Base-by-base conservation (phyloP, 2,329 filamentous ascomycete species). In the Microsporum audouinii region DNA sequence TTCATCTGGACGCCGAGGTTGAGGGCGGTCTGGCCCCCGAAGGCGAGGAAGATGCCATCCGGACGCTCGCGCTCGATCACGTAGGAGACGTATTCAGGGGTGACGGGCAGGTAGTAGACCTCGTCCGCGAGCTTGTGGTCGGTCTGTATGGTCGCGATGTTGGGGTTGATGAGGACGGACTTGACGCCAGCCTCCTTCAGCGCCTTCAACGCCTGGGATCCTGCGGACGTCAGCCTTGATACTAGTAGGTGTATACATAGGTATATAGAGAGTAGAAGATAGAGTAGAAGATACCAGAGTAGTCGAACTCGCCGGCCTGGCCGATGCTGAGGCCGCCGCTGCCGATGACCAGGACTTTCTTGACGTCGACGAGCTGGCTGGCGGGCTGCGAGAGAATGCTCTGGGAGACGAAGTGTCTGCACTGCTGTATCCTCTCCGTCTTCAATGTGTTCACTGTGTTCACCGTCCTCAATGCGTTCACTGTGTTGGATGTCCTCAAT, bases 1-100 rank as follows among this genome's bases (percentile, higher is more conserved):
- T 99, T 87, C 91, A 97, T 95, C 80, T 95, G 85, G 65, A 99
- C 92, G 80, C 94, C 94, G 68, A 97, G 79, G 78, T 97, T 97
- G 72, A 99, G 84, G 68, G 89, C 94, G 39, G 94, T 99, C 81
- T 99, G 94, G 59, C 94, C 94, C 77, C 94, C 94, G 70, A 97
- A 99, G 58, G 91, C 94, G 69, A 97, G 83, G 79, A 97, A 94
- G 75, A 99, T 95, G 70, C 92, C 94, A 79, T 99, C 94, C 47
- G 94, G 94, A 73, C 86, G 85, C 78, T 97, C 94, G 71, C 88
- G 87, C 80, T 97, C 91, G 73, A 99, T 97, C 64, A 99, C 92
- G 76, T 97, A 92, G 71, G 88, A 88, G 72, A 96, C 91, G 78
- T 97, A 99, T 82, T 97, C 92, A 66, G 92, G 88, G 17, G 94